Percentiles rank a stretch among this genome's conserved stretches.
These are phyloP conservation scores for Colletotrichum chrysophilum DNA, from an alignment of 2,329 filamentous ascomycete genomes.

Conservation along the genomic window DNA sequence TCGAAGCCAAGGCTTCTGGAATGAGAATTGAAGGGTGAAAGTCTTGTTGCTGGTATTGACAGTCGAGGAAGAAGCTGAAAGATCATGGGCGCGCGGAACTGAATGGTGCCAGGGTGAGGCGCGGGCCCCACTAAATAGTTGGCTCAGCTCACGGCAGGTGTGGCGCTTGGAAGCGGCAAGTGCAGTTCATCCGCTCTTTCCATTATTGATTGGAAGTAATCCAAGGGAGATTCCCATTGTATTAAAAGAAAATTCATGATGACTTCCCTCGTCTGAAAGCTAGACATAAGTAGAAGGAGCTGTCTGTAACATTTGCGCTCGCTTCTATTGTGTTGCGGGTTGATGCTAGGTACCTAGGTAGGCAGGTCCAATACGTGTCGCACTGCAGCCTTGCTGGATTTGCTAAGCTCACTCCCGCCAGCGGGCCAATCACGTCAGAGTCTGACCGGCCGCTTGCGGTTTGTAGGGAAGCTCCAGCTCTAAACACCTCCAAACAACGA, in stretches of 20 bases:
- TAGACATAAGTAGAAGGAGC: not conserved
- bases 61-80: conserved; percentile 1
- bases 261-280: not conserved
- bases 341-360: not conserved
- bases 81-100: not conserved
- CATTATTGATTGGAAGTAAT: not conserved
- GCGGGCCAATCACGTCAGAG: conserved; percentile 5
- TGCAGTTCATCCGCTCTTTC: not conserved
- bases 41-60: not conserved
- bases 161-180: not conserved
- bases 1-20: not conserved
- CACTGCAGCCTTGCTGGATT: conserved; percentile 22
- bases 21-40: not conserved
- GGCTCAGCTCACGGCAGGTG: not conserved
- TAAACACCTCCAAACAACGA: conserved; percentile 18
- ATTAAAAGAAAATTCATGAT: not conserved
- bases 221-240: not conserved
- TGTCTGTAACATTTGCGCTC: not conserved
- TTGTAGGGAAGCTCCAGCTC: conserved; percentile 22
- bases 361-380: conserved; percentile 21
- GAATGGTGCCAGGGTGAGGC: not conserved
- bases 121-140: not conserved
- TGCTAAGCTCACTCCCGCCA: conserved; percentile 11
- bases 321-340: not conserved
- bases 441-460: conserved; percentile 13